phyloP scores from a whole-genome alignment of 108 stramenopile species.

The Pseudonitzschia multistriata region DNA sequence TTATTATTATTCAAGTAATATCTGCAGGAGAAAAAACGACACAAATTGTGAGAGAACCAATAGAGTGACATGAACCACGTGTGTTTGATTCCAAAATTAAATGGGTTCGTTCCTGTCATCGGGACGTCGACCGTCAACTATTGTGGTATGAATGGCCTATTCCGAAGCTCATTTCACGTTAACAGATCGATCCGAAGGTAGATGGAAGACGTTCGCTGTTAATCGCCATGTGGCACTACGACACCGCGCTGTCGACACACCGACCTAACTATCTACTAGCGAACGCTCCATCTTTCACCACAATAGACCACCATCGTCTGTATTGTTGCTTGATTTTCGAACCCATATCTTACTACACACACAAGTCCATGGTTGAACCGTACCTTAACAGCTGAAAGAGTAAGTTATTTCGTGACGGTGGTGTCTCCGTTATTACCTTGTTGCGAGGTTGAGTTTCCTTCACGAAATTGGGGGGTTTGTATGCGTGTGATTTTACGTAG shows the following conservation, averaged over 20 bases:
- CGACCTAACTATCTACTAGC: too few relatives aligned
- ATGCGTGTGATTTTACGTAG: background rate
- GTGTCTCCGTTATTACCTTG: background rate
- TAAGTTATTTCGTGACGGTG: background rate
- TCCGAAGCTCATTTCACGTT: too few relatives aligned
- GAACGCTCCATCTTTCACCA: too few relatives aligned
- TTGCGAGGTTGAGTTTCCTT: background rate
- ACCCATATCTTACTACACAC: background rate
- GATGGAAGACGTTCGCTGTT: too few relatives aligned
- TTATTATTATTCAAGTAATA: background rate
- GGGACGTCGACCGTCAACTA: too few relatives aligned
- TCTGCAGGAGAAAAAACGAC: background rate
- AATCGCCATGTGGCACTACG: too few relatives aligned
- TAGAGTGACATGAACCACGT: background rate
- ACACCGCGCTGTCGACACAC: too few relatives aligned
- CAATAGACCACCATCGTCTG: background rate
- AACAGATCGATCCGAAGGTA: too few relatives aligned
- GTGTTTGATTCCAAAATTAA: too few relatives aligned
- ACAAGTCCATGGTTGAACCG: background rate
- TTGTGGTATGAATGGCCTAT: too few relatives aligned
- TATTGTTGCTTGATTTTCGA: background rate
- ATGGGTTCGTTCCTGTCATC: too few relatives aligned
- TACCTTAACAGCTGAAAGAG: conserved; percentile 7
- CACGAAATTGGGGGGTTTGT: background rate
- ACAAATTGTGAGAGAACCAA: background rate